Base-by-base conservation (phyloP, 2,329 filamentous ascomycete species). In the Peltaster fructicola region DNA sequence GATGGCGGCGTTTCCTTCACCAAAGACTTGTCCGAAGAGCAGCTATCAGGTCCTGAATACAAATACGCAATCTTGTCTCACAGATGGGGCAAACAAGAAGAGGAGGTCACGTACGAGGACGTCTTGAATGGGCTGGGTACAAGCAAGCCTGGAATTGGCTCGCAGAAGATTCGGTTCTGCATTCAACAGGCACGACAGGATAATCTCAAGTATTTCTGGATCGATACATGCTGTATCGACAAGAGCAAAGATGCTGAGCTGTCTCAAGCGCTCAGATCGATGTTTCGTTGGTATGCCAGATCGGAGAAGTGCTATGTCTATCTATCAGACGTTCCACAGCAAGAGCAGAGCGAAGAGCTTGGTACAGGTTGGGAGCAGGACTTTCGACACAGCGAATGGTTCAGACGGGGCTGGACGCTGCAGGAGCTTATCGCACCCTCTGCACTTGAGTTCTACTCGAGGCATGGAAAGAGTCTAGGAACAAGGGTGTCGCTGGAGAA, bases 141-240 rank as follows among this genome's bases (percentile, higher is more conserved):
- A 6, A 15, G 10, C 7, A n/a, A n/a, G n/a, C n/a, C n/a, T n/a
- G n/a, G 7, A 12, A 12, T 11, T 11, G 7, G 7, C 7, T n/a
- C n/a, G 8, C 17, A 18, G n/a, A 45, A 45, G n/a, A 25, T 43
- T 7, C 15, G 29, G 12, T 38, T 28, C 29, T 40, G 32, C 31
- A 31, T 19, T 14, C 12, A 32, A n/a, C n/a, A n/a, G n/a, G n/a
- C n/a, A n/a, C n/a, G n/a, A n/a, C n/a, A n/a, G n/a, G n/a, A n/a
- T n/a, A n/a, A n/a, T n/a, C 22, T 39, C 12, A 7, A 22, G 6
- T 26, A 26, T 14, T 8, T 9, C 10, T 26, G 24, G 24, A n/a
- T 26, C 8, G 24, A 26, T 18, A 26, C 24, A 8, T 22, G 15
- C 15, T 26, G 24, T 22, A 26, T 26, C 13, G 17, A 26, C 15